A percentile compares a stretch with the other conserved stretches of the same genome.
phyloP scores from a whole-genome alignment of 1,139 yeast genomes.

The Ogataea hybrid region DNA sequence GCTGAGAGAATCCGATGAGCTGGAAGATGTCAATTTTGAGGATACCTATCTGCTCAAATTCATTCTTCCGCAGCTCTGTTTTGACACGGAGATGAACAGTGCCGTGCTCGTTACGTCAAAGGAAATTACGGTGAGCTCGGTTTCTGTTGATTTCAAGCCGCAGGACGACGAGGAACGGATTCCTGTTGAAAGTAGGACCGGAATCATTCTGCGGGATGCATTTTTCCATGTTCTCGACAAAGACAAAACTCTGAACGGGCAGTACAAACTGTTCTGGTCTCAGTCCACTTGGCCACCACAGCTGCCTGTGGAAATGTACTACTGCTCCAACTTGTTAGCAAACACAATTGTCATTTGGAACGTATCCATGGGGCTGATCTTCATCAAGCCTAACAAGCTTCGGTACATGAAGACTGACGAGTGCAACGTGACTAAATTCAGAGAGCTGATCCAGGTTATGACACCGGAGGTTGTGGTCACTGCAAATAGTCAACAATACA shows the following conservation, averaged over 20 bases:
- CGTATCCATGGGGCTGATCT: conserved; percentile 60
- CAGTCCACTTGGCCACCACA: conserved; percentile 71
- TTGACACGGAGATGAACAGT: conserved; percentile 61
- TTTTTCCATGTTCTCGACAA: conserved; percentile 66
- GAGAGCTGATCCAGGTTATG: conserved; percentile 33
- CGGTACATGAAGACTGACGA: conserved; percentile 36
- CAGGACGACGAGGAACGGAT: conserved; percentile 45
- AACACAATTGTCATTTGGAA: conserved; percentile 60
- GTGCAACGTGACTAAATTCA: conserved; percentile 17
- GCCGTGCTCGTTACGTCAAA: conserved; percentile 72
- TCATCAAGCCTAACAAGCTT: conserved; percentile 65
- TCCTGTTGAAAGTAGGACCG: conserved; percentile 68
- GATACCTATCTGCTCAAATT: conserved; percentile 71
- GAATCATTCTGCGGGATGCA: conserved; percentile 65
- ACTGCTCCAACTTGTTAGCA: conserved; percentile 57
- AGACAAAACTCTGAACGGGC: conserved; percentile 42
- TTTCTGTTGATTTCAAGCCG: conserved; percentile 48
- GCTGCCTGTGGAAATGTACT: conserved; percentile 74
- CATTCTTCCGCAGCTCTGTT: conserved; percentile 82
- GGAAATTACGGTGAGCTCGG: conserved; percentile 65
- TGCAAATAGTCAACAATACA: conserved; percentile 73
- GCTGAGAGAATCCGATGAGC: conserved; percentile 39
- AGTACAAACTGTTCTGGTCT: conserved; percentile 40
- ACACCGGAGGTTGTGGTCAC: conserved; percentile 68
- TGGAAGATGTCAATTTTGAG: conserved; percentile 44